Conservation (phyloP, 352 stramenopile species). For the Phytophthora multivora region DNA sequence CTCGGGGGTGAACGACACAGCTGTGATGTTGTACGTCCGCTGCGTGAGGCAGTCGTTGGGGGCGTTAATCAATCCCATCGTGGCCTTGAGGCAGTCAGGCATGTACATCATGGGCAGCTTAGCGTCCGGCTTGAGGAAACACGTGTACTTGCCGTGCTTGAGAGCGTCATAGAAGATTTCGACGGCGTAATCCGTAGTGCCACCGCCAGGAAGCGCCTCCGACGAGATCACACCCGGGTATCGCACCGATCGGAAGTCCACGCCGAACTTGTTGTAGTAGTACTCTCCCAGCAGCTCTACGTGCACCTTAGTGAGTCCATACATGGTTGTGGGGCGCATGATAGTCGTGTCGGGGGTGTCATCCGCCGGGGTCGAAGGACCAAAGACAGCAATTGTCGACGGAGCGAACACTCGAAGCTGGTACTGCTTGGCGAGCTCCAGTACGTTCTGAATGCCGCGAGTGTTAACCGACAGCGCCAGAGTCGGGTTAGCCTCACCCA, state of each 20-base stretch:
- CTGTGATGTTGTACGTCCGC: slow-evolving; percentile 92
- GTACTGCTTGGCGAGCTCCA: slow-evolving; percentile 90
- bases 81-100: slow-evolving; percentile 91
- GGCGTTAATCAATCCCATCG: slow-evolving; percentile 80
- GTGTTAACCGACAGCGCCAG: slow-evolving; percentile 91
- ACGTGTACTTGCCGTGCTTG: slow-evolving; percentile 88
- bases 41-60: slow-evolving; percentile 73
- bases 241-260: slow-evolving; percentile 92
- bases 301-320: slow-evolving; percentile 93
- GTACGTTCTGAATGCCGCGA: slow-evolving; percentile 89
- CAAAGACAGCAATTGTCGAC: slow-evolving; percentile 92
- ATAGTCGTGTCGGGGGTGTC: slow-evolving; percentile 89
- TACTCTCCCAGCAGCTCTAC: slow-evolving; percentile 92
- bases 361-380: slow-evolving; percentile 84
- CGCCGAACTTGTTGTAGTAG: slow-evolving; percentile 91
- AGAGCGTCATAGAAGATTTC: slow-evolving; percentile 94
- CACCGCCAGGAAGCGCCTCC: slow-evolving; percentile 82
- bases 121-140: slow-evolving; percentile 81
- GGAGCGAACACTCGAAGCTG: slow-evolving; percentile 89
- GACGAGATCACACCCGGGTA: slow-evolving; percentile 93
- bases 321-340: slow-evolving; percentile 93
- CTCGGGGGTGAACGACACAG: slow-evolving; percentile 88
- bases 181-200: slow-evolving; percentile 92
- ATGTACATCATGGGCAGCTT: slow-evolving; percentile 96
- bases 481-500: slow-evolving; percentile 91